Evolutionary conservation across 352 stramenopile genomes (phyloP).

Genomic region (Phytophthora lateralis): DNA sequence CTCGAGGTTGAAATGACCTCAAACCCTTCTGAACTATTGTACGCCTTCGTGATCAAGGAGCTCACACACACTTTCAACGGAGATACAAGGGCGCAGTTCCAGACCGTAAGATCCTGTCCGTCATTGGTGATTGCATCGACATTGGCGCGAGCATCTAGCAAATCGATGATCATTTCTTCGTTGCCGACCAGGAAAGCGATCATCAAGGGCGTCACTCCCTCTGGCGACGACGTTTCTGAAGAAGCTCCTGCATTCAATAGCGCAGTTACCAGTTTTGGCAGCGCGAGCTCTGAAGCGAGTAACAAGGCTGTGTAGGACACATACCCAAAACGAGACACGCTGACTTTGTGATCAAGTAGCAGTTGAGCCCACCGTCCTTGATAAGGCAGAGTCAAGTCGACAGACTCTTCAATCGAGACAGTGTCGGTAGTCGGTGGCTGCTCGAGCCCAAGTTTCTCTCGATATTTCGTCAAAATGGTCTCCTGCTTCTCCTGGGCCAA

Average conservation of each 20-base stretch:
- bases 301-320: conserved; percentile 52
- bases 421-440: not conserved
- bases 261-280: conserved; percentile 33
- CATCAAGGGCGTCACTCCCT: conserved; percentile 63
- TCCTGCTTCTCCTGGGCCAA: conserved; percentile 32
- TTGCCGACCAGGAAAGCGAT: conserved; percentile 57
- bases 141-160: conserved; percentile 42
- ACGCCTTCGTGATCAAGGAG: conserved; percentile 21
- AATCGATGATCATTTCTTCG: conserved; percentile 31
- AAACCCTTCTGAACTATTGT: conserved; percentile 3
- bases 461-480: conserved; percentile 5
- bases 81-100: conserved; percentile 56
- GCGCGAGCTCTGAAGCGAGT: conserved; percentile 53
- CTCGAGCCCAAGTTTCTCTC: conserved; percentile 15
- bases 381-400: conserved; percentile 30
- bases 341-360: conserved; percentile 49
- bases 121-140: conserved; percentile 66
- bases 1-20: not conserved
- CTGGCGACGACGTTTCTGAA: conserved; percentile 30
- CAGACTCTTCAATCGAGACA: not conserved
- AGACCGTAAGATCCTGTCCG: conserved; percentile 54
- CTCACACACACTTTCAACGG: conserved; percentile 25
- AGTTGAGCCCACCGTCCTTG: conserved; percentile 45
- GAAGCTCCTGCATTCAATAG: conserved; percentile 55
- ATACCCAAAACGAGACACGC: conserved; percentile 57